Evolutionary conservation across 73 alveolate genomes (phyloP).

Genomic region (Tetrahymena borealis): DNA sequence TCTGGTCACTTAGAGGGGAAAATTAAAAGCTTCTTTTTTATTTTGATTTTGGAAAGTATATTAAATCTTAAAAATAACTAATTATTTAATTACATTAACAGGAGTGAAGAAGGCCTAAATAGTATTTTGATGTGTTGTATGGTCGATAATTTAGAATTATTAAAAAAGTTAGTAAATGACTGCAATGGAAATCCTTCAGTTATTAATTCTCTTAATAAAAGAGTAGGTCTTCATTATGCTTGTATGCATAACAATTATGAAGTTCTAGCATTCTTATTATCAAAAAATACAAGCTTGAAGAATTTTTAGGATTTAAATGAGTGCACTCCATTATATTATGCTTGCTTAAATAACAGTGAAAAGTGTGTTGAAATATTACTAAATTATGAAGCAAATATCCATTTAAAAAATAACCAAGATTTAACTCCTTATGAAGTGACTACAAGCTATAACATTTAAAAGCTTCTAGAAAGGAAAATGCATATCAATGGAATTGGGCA

Average conservation of each 20-base stretch:
- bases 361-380: neutral
- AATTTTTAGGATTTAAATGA: neutral
- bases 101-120: neutral
- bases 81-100: neutral
- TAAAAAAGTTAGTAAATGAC: neutral
- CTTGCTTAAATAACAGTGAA: neutral
- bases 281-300: neutral
- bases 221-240: neutral
- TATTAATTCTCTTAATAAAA: neutral
- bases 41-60: no score
- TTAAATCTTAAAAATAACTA: no score
- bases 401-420: neutral
- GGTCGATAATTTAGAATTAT: neutral
- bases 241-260: neutral
- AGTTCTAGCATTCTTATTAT: neutral
- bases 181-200: neutral
- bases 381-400: neutral
- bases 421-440: neutral
- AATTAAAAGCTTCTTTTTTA: no score
- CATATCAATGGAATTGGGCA: neutral
- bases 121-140: neutral
- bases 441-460: neutral
- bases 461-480: neutral
- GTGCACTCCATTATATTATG: neutral
- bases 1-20: no score